These are phyloP conservation scores for Pyronema omphalodes DNA, from an alignment of 495 filamentous ascomycete genomes.

Conservation along the genomic window DNA sequence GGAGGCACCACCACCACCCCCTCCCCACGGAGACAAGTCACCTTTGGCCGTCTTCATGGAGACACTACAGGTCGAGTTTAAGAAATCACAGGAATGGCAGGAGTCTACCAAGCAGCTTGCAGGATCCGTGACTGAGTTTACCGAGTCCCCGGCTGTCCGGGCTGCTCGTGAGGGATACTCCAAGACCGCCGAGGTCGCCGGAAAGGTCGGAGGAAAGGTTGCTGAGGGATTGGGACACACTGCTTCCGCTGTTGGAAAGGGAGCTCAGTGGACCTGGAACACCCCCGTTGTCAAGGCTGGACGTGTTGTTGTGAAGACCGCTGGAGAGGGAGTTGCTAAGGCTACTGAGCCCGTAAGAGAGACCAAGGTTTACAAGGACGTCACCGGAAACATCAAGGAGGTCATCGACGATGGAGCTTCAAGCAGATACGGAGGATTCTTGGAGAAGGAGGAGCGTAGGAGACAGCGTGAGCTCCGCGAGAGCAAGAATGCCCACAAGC, in stretches of 20 bases:
- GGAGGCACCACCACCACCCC: conserved; percentile 55
- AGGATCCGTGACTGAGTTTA: conserved; percentile 70
- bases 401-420: conserved; percentile 95
- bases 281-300: conserved; percentile 81
- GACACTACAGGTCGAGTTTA: conserved; percentile 79
- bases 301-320: conserved; percentile 64
- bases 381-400: conserved; percentile 58
- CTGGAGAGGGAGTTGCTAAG: conserved; percentile 74
- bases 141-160: conserved; percentile 83
- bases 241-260: conserved; percentile 66
- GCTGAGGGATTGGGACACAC: conserved; percentile 66
- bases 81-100: conserved; percentile 97
- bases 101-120: conserved; percentile 91
- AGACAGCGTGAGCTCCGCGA: conserved; percentile 58
- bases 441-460: conserved; percentile 83
- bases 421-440: conserved; percentile 86
- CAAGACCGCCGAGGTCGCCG: conserved; percentile 56
- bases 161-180: conserved; percentile 71
- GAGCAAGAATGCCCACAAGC: conserved; percentile 33
- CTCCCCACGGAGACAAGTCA: conserved; percentile 91
- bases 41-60: conserved; percentile 98
- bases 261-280: conserved; percentile 93
- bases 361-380: conserved; percentile 74
- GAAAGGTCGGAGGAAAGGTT: conserved; percentile 43
- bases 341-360: conserved; percentile 84